Evolutionary conservation across 208 protist species (phyloP), one percentile per base, ranked within the genome.

Genomic region (Trypanosoma avium): DNA sequence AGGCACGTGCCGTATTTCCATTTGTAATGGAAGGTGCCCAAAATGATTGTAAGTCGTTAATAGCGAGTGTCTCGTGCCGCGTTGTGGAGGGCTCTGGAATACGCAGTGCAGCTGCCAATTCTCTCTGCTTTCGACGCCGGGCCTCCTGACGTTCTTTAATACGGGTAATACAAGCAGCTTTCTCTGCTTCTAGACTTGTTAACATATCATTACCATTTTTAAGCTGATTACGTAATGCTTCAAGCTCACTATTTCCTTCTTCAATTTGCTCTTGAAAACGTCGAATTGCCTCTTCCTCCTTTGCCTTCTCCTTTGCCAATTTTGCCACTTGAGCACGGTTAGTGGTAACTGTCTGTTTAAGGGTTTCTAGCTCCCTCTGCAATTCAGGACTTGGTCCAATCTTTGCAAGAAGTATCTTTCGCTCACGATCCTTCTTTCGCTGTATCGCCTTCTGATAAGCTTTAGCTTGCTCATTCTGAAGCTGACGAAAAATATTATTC

Each of bases 21-120:
- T 52, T 63, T 32, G 43, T 21, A 29, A 10, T 32, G 21, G 70
- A 54, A 35, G 48, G 47, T 22, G 46, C 33, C 47, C 47, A 61
- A 22, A 91, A 91, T n/a, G 67, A 79, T 38, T 75, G 76, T 38
- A 91, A 72, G 62, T 91, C 84, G 52, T 87, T 74, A 61, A 91
- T 91, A 35, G 79, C 73, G 29, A 91, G 67, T 15, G 79, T 77
- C 63, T 87, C 81, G 65, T 91, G 78, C 53, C 80, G 77, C 42
- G 73, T 83, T 24, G 81, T 54, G 15, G 56, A 42, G 0, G 70
- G 56, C 45, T 86, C 78, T 29, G 81, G 63, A 53, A 79, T 79
- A 9, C 70, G 71, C 62, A 80, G 72, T 17, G 77, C 73, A 30
- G 61, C 63, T 60, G 77, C 73, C 19, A 47, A 21, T 30, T 61